A percentile compares a stretch with the other conserved stretches of the same genome.
Conservation (phyloP, 306 rosid genomes). For the Begonia loranthoides region DNA sequence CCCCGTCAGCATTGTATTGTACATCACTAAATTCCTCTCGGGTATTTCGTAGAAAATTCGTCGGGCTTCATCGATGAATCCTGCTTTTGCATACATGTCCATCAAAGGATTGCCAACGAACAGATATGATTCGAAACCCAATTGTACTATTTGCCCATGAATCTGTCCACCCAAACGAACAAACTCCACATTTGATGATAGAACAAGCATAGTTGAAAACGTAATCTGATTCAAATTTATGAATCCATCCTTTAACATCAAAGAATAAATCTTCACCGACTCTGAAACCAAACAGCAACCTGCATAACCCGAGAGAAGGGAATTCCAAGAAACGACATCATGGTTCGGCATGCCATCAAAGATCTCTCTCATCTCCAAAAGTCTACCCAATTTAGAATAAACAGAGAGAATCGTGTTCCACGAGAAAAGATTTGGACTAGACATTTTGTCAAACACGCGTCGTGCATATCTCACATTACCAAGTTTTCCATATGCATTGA, state of each 20-base stretch:
- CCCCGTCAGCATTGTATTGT: conserved; percentile 61
- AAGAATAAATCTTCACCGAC: conserved; percentile 44
- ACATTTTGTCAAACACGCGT: conserved; percentile 45
- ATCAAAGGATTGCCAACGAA: conserved; percentile 82
- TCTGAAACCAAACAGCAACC: conserved; percentile 17
- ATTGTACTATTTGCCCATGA: conserved; percentile 63
- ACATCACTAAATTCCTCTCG: conserved; percentile 60
- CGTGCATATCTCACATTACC: conserved; percentile 41
- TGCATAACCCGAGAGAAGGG: conserved; percentile 54
- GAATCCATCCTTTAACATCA: conserved; percentile 39
- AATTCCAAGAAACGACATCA: conserved; percentile 65
- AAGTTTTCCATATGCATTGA: conserved; percentile 34
- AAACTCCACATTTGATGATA: conserved; percentile 41
- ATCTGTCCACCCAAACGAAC: conserved; percentile 53
- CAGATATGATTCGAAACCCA: conserved; percentile 51
- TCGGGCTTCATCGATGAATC: conserved; percentile 41
- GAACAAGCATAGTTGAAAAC: conserved; percentile 61
- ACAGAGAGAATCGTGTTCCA: conserved; percentile 63
- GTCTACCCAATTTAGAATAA: conserved; percentile 37
- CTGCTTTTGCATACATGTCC: conserved; percentile 66
- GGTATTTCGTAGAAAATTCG: conserved; percentile 39
- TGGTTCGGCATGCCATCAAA: conserved; percentile 42
- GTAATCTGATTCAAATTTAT: conserved; percentile 41
- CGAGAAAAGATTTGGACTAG: conserved; percentile 44
- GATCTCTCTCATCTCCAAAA: conserved; percentile 38